Base-by-base conservation (phyloP, 2,329 filamentous ascomycete genomes). In the Talaromyces sp. region DNA sequence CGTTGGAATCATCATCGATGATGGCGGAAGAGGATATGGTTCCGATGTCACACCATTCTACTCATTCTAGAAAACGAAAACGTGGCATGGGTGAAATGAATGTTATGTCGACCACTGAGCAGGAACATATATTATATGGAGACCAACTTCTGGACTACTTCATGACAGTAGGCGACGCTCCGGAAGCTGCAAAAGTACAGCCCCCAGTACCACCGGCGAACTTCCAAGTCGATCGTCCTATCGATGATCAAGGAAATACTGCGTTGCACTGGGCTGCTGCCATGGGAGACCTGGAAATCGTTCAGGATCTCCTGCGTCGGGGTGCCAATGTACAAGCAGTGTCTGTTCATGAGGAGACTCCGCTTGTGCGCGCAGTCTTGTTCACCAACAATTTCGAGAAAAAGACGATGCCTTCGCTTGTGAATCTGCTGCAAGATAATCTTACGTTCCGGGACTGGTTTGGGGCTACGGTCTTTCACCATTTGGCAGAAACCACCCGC, bases 381-480 rank as follows among this genome's bases (percentile, higher is more conserved):
- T 99, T 98, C 77, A 98, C 94, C 54, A 99, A 99, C 77, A 97
- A 95, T 76, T 95, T 89, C 76, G 95, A 98, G 76, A 96, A 95
- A 79, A 88, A 92, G 70, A 93, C 92, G 0, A 97, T 98, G 80
- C 91, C 92, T 0, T 85, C 86, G 25, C 88, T 99, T 64, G 88
- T 97, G 71, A 90, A 91, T 69, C 88, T 97, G 68, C 85, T 99
- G 3, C 88, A 93, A 61, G 87, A 89, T 43, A 97, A 94, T 0
- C 88, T 97, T 45, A 89, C 90, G 62, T 87, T 88, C 66, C 86
- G 90, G 25, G 95, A 99, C 74, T 88, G 87, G 76, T 89, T 89
- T 60, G 91, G 92, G 13, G 91, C 90, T 67, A 97, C 93, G 0
- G 91, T 97, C 61, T 94, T 99, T 72, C 95, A 98, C 74, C 94